Percentiles rank a stretch among this genome's conserved stretches.
Conservation (phyloP, 2,329 filamentous ascomycete genomes). For the Trichoderma semiorbis region DNA sequence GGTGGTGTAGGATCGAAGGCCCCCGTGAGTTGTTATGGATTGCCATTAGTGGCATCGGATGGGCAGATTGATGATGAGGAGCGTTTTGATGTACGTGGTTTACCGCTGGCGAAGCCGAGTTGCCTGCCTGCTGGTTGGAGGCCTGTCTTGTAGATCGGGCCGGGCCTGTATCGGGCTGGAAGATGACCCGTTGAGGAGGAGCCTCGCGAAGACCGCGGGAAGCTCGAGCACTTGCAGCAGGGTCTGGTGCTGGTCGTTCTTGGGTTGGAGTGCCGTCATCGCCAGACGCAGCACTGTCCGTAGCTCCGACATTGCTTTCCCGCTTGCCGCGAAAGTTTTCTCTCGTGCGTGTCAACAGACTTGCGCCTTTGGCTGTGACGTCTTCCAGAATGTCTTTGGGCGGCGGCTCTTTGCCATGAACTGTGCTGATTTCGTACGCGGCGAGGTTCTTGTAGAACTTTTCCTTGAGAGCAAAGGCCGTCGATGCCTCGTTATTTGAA, state of each 20-base stretch:
- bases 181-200: constrained; percentile 79
- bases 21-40: constrained; percentile 37
- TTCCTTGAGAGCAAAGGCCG: constrained; percentile 81
- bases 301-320: constrained; percentile 47
- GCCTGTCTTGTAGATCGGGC: constrained; percentile 60
- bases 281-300: constrained; percentile 57
- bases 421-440: constrained; percentile 77
- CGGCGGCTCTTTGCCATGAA: constrained; percentile 77
- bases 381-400: constrained; percentile 86
- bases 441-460: constrained; percentile 87
- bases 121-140: constrained; percentile 40
- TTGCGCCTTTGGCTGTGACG: constrained; percentile 79
- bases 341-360: constrained; percentile 71
- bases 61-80: constrained; percentile 31
- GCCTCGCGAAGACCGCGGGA: constrained; percentile 71
- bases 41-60: constrained; percentile 31
- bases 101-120: constrained; percentile 27
- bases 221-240: constrained; percentile 53
- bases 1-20: constrained; percentile 48
- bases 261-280: constrained; percentile 58
- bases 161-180: constrained; percentile 73
- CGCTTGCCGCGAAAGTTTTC: constrained; percentile 65
- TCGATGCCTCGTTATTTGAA: constrained; percentile 72
- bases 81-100: constrained; percentile 28
- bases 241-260: constrained; percentile 49